Conservation (phyloP, 164 flowering plant species). For the Euptelea pleiosperma region DNA sequence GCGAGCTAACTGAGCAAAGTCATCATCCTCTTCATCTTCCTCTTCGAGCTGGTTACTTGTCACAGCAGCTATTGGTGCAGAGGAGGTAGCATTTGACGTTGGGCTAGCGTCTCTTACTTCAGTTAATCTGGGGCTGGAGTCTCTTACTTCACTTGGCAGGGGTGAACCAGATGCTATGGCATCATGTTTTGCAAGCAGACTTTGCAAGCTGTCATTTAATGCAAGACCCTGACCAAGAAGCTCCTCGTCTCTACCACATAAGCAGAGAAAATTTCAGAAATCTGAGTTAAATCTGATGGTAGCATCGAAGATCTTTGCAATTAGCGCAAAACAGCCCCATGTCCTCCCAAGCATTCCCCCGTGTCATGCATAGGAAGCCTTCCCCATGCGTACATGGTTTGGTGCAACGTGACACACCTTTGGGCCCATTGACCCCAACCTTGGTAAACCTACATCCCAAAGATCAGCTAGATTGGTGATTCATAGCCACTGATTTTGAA, state of each 20-base stretch:
- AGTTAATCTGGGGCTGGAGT: slow-evolving; percentile 14
- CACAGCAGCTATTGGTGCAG: slow-evolving; percentile 24
- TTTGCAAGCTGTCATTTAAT: slow-evolving; percentile 74
- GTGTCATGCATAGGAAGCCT: no score
- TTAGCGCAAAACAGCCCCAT: no score
- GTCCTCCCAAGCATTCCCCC: no score
- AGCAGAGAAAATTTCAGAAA: not conserved
- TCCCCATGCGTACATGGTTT: no score
- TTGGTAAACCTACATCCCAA: no score
- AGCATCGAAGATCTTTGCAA: no score
- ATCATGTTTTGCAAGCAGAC: slow-evolving; percentile 77
- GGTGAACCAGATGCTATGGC: slow-evolving; percentile 81
- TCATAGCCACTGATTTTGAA: no score
- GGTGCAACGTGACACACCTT: no score
- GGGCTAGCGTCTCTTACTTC: slow-evolving; percentile 22
- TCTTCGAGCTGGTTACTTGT: slow-evolving; percentile 38
- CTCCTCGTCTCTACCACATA: slow-evolving; percentile 72
- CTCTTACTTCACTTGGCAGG: slow-evolving; percentile 35
- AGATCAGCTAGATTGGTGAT: no score
- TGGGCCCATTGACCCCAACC: no score
- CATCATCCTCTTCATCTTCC: slow-evolving; percentile 92
- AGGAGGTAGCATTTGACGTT: slow-evolving; percentile 9
- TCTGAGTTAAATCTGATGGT: not conserved
- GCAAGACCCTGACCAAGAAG: slow-evolving; percentile 81
- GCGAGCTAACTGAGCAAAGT: slow-evolving; percentile 80